Evolutionary conservation across 768 basidiomycete species (phyloP).

Genomic region (Mycena capillaripes): DNA sequence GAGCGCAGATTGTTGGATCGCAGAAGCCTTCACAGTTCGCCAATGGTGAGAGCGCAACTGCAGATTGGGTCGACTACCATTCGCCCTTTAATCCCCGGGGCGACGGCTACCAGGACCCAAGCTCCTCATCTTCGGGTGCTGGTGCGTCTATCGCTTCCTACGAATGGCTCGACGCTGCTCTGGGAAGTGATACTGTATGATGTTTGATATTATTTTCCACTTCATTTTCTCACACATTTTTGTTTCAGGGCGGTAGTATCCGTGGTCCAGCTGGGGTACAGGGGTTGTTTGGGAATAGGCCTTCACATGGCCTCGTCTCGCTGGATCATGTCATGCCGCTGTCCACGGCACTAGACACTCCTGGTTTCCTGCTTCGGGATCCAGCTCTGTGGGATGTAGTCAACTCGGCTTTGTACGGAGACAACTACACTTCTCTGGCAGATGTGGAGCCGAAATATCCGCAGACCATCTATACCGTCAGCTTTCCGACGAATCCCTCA

Average conservation of each 20-base stretch:
- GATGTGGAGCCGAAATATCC: constrained; percentile 22
- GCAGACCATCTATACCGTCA: constrained; percentile 19
- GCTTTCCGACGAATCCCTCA: constrained; percentile 18
- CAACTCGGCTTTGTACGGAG: constrained; percentile 22
- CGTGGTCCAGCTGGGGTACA: constrained; percentile 19
- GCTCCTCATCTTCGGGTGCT: constrained; percentile 16
- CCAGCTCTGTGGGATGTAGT: constrained; percentile 22
- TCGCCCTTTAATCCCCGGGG: constrained; percentile 25
- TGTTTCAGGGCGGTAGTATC: constrained; percentile 13
- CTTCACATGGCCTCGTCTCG: constrained; percentile 18
- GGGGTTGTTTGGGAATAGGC: constrained; percentile 25
- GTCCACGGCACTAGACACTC: constrained; percentile 21
- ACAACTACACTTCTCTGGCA: constrained; percentile 23
- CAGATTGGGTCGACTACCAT: constrained; percentile 23
- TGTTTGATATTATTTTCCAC: too few relatives aligned
- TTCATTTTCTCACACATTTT: too few relatives aligned
- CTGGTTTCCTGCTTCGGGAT: constrained; percentile 21
- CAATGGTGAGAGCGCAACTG: constrained; percentile 11
- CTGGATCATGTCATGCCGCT: constrained; percentile 25
- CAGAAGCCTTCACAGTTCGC: constrained; percentile 23
- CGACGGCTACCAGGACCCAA: constrained; percentile 24
- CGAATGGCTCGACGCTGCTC: constrained; percentile 18
- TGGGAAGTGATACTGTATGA: constrained; percentile 19
- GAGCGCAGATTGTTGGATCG: constrained; percentile 22
- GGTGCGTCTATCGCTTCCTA: constrained; percentile 20